Evolutionary conservation across 768 basidiomycete genomes (phyloP).

Genomic region (Russula earlei): DNA sequence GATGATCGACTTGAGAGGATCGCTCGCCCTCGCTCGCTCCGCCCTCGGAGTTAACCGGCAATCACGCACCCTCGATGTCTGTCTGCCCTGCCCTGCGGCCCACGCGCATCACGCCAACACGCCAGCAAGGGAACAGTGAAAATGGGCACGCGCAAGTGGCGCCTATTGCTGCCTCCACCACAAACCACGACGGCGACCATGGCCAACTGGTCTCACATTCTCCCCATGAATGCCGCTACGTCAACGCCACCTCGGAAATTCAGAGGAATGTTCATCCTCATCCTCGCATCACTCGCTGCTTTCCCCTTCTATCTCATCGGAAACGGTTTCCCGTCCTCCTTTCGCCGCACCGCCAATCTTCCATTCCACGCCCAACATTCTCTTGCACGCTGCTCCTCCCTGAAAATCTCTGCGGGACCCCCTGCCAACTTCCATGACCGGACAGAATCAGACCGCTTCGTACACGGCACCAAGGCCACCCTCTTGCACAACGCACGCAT

Average conservation of each 20-base stretch:
- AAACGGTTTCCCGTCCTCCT: not conserved
- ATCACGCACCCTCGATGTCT: too few relatives aligned
- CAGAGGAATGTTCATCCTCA: not conserved
- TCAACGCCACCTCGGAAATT: slow-evolving; percentile 1
- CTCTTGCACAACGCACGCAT: slow-evolving; percentile 69
- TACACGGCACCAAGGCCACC: slow-evolving; percentile 49
- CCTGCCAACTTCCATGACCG: slow-evolving; percentile 40
- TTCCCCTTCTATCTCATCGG: slow-evolving; percentile 11
- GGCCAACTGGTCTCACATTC: slow-evolving; percentile 4
- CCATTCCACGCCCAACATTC: slow-evolving; percentile 8
- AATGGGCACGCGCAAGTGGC: not conserved
- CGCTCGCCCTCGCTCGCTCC: too few relatives aligned
- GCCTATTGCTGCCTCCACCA: not conserved
- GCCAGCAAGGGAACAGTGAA: not conserved
- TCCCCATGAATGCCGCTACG: not conserved
- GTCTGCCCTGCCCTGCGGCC: too few relatives aligned
- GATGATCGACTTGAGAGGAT: too few relatives aligned
- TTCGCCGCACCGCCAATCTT: not conserved
- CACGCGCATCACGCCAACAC: not conserved
- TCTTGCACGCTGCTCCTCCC: slow-evolving; percentile 31
- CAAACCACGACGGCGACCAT: not conserved
- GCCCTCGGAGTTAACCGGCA: not conserved
- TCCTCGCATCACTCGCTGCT: not conserved
- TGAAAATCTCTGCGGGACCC: slow-evolving; percentile 35
- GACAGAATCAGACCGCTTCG: slow-evolving; percentile 55